Evolutionary conservation across 768 basidiomycete genomes (phyloP).

Genomic region (Tulasnella sp.): DNA sequence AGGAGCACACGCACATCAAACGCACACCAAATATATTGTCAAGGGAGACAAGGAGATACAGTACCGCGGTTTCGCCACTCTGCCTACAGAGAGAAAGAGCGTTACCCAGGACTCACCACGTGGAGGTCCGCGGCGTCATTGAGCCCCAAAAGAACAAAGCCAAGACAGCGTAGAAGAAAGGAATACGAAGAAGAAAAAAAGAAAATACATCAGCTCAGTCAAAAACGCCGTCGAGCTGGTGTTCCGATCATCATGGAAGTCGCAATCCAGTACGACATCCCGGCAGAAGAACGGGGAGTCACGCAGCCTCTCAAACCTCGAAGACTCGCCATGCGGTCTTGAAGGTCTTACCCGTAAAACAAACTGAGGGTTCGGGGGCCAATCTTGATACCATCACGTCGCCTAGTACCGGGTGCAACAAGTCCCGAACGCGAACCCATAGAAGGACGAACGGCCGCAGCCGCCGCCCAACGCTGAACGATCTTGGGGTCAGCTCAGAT

Average conservation of each 20-base stretch:
- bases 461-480: not conserved
- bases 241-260: no score
- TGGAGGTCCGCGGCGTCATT: not conserved
- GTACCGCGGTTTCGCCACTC: not conserved
- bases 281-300: no score
- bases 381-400: not conserved
- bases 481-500: not conserved
- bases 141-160: not conserved
- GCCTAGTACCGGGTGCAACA: not conserved
- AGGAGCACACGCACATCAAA: no score
- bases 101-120: not conserved
- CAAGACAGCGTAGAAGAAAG: not conserved
- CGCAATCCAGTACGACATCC: no score
- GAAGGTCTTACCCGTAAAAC: no score
- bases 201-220: no score
- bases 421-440: not conserved
- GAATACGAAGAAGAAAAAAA: not conserved
- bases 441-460: no score
- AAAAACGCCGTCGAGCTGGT: not conserved
- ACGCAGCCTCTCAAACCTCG: no score
- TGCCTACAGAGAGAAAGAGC: not conserved
- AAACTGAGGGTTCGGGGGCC: not conserved
- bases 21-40: no score
- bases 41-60: not conserved
- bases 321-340: no score